Evolutionary conservation across 1,284 basidiomycete species (phyloP).

Genomic region (Ceratobasidium papillatum): DNA sequence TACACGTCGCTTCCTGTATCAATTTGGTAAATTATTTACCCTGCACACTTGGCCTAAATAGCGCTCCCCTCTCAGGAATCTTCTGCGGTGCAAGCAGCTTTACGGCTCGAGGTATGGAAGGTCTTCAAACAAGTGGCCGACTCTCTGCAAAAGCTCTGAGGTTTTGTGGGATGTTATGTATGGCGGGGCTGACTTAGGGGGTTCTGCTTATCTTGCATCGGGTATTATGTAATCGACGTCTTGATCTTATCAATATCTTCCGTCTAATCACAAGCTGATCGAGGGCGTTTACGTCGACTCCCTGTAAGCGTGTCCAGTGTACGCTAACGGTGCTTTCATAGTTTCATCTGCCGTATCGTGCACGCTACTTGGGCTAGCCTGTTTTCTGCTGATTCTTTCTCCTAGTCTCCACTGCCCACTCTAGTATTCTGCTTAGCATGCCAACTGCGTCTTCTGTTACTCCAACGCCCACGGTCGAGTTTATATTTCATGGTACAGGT

Average conservation of each 20-base stretch:
- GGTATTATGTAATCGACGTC: too few relatives aligned
- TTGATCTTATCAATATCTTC: too few relatives aligned
- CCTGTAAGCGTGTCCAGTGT: not conserved
- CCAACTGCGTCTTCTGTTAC: not conserved
- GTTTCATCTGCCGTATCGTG: not conserved
- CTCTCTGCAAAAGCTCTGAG: not conserved
- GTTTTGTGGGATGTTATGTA: too few relatives aligned
- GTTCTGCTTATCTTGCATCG: too few relatives aligned
- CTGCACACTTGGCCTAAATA: not conserved
- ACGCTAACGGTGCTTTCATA: not conserved
- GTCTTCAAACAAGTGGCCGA: not conserved
- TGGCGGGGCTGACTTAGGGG: too few relatives aligned
- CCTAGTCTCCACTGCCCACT: not conserved
- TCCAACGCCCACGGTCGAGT: slow-evolving; percentile 53
- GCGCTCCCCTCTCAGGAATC: not conserved
- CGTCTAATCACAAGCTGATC: not conserved
- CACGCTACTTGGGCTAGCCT: not conserved
- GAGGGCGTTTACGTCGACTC: not conserved
- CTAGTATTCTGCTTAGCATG: not conserved
- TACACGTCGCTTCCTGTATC: not conserved
- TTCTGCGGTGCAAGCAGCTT: not conserved
- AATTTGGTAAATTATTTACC: not conserved
- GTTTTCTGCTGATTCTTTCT: not conserved
- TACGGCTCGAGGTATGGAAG: not conserved
- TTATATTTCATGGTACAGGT: slow-evolving; percentile 79